Conservation (phyloP, 2,329 filamentous ascomycete genomes). For the Neofusicoccum umdonicola region DNA sequence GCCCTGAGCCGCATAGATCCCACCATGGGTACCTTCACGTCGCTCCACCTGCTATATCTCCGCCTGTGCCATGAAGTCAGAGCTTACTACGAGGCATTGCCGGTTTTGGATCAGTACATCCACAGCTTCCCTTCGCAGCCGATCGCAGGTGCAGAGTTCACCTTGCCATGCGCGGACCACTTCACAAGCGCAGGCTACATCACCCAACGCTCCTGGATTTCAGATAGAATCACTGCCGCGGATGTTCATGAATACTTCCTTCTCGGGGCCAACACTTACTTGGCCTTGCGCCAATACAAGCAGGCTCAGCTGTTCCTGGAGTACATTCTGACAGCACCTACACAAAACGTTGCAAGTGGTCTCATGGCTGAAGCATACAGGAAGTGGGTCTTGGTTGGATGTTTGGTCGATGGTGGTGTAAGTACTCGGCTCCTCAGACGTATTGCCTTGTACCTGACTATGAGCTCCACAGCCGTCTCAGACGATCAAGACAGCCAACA, state of each 20-base stretch:
- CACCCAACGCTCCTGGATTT: constrained; percentile 57
- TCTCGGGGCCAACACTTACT: constrained; percentile 48
- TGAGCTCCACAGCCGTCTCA: constrained; percentile 37
- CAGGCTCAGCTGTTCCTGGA: constrained; percentile 49
- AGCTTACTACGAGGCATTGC: constrained; percentile 55
- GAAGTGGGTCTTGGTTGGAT: constrained; percentile 78
- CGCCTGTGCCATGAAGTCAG: constrained; percentile 57
- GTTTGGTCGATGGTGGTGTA: constrained; percentile 67
- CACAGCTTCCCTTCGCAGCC: constrained; percentile 60
- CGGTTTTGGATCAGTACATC: constrained; percentile 63
- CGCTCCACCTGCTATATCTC: constrained; percentile 58
- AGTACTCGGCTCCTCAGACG: constrained; percentile 23
- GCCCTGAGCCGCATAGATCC: constrained; percentile 68
- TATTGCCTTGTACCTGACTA: neutral
- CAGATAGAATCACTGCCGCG: constrained; percentile 50
- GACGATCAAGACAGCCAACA: constrained; percentile 57
- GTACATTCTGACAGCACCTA: constrained; percentile 62
- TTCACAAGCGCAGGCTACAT: constrained; percentile 57
- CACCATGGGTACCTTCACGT: constrained; percentile 63
- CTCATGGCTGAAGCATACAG: constrained; percentile 89
- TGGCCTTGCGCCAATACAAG: constrained; percentile 42
- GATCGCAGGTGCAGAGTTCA: constrained; percentile 32
- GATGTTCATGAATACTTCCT: constrained; percentile 57
- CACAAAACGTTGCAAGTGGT: constrained; percentile 64
- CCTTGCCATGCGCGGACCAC: constrained; percentile 41